Evolutionary conservation across 2,329 filamentous ascomycete genomes (phyloP).

Genomic region (Diaporthe helianthi): DNA sequence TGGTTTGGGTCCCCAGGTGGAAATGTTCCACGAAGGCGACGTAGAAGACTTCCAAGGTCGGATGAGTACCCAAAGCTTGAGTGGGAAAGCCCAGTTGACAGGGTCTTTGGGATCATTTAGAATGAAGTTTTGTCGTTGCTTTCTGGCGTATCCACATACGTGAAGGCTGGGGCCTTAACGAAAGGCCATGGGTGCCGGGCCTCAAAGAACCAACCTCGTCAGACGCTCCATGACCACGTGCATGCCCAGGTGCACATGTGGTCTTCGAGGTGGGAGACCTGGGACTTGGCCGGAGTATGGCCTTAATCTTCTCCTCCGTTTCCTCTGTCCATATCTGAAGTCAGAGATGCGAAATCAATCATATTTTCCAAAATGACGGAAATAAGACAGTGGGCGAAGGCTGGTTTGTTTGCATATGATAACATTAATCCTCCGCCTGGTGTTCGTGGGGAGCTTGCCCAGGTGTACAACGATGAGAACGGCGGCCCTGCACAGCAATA

Average conservation of each 20-base stretch:
- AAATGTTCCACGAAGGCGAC: neutral
- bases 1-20: no score
- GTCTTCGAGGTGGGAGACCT: neutral
- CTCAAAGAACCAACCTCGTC: neutral
- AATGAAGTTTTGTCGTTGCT: neutral
- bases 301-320: neutral
- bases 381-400: neutral
- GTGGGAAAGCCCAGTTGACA: neutral
- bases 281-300: neutral
- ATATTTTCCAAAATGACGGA: no score
- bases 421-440: neutral
- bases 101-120: conserved; percentile 2
- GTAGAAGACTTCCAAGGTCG: conserved; percentile 10
- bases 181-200: neutral
- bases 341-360: neutral
- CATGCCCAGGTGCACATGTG: no score
- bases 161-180: conserved; percentile 4
- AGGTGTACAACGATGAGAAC: no score
- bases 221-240: no score
- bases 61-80: conserved; percentile 14
- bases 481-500: no score
- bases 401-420: neutral
- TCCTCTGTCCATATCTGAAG: neutral
- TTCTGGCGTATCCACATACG: neutral
- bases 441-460: no score